Evolutionary conservation across 169 alveolate species (phyloP).

Genomic region (Plasmodium berghei): DNA sequence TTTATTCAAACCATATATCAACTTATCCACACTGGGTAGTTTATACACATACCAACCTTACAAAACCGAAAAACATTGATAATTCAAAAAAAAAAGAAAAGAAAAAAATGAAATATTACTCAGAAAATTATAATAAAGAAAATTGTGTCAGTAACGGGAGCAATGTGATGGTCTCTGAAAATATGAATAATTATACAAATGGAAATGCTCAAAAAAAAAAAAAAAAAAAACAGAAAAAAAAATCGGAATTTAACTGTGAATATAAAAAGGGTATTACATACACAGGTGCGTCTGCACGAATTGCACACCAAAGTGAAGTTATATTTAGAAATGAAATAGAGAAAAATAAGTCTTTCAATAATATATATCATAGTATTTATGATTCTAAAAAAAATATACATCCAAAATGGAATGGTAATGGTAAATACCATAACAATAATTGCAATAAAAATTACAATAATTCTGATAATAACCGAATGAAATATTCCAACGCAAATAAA

Average conservation of each 20-base stretch:
- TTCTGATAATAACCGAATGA: not conserved
- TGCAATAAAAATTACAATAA: not conserved
- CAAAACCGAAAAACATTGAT: not conserved
- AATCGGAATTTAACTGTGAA: conserved; percentile 1
- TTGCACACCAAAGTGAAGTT: conserved; percentile 70
- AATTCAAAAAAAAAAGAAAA: conserved; percentile 2
- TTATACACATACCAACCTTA: conserved; percentile 25
- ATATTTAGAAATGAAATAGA: conserved; percentile 54
- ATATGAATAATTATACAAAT: not conserved
- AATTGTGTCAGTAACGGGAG: not conserved
- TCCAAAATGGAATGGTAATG: not conserved
- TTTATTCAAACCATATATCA: conserved; percentile 26
- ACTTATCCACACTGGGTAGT: conserved; percentile 66
- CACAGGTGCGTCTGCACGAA: conserved; percentile 75
- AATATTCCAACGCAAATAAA: conserved; percentile 6
- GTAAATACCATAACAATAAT: not conserved
- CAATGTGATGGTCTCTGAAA: conserved; percentile 5
- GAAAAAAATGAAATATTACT: not conserved
- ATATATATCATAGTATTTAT: too few relatives aligned
- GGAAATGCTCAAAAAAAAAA: not conserved
- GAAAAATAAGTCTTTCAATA: conserved; percentile 13
- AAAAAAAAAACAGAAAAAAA: conserved; percentile 2
- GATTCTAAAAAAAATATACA: too few relatives aligned
- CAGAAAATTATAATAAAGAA: not conserved
- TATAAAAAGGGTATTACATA: conserved; percentile 61